Base-by-base conservation (phyloP, 2,329 filamentous ascomycete genomes). In the Sclerotinia minor region DNA sequence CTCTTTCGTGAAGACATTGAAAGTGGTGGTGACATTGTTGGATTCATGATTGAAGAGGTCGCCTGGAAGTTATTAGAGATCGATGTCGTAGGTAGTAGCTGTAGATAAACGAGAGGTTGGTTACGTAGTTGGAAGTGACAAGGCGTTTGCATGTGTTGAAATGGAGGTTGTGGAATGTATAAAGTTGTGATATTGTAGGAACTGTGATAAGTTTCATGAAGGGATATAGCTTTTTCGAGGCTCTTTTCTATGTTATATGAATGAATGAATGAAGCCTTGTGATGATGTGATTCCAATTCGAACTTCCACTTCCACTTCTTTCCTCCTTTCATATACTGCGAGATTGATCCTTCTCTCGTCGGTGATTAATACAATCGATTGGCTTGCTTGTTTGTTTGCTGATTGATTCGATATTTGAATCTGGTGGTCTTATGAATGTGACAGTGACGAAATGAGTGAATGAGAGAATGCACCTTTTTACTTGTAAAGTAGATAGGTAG, bases 21-120 rank as follows among this genome's bases (percentile, higher is more conserved):
- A 68, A 73, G 71, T 68, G 73, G 72, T 50, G 72, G 68, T 52
- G 70, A 32, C 64, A 65, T 65, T 50, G 54, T 60, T 45, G 54
- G 32, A 63, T 52, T 63, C 58, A 65, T 65, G 5, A 54, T 64
- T 44, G 19, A 47, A 38, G 58, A 15, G 2, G 13, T 41, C 38
- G 38, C 5, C 38, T 13, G 38, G 13, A 35, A 41, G 17, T n/a
- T 13, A 15, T n/a, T 13, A 15, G 5, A 21, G 35, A 45, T n/a
- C 21, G 38, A 63, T 24, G 9, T 54, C 15, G 44, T 38, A 47
- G 15, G 9, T 54, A 41, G 44, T 38, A 47, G 15, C 49, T 49
- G 58, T 13, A 15, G 49, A 49, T 35, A n/a, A 65, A 47, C 19
- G 64, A 58, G 52, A 47, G 64, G 53, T 38, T 61, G 58, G 44